These are phyloP conservation scores for Nothopassalora personata DNA, from an alignment of 2,329 filamentous ascomycete species.

Conservation along the genomic window DNA sequence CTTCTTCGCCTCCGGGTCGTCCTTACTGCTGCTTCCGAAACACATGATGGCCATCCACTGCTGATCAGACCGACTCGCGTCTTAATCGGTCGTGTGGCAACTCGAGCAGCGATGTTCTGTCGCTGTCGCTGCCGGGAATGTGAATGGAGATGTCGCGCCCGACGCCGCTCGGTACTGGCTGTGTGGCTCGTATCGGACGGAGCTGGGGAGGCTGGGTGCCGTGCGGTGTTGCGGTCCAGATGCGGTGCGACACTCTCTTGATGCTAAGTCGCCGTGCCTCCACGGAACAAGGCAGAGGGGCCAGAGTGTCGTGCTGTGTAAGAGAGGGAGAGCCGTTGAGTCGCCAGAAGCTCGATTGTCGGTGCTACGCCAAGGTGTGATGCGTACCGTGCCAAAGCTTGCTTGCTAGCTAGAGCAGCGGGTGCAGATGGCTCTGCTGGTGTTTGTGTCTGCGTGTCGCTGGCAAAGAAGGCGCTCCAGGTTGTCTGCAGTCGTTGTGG, in stretches of 20 bases:
- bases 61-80: background rate
- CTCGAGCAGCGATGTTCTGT: background rate
- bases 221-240: conserved; percentile 9
- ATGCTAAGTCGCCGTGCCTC: conserved; percentile 3
- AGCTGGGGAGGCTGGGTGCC: conserved; percentile 8
- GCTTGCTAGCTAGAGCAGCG: background rate
- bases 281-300: background rate
- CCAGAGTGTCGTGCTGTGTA: background rate
- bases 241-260: conserved; percentile 11
- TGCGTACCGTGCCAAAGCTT: background rate
- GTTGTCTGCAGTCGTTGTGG: background rate
- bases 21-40: conserved; percentile 44
- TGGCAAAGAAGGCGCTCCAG: background rate
- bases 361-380: background rate
- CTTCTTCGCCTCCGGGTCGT: conserved; percentile 44
- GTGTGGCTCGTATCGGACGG: background rate
- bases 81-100: background rate
- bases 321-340: background rate
- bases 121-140: background rate
- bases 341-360: background rate
- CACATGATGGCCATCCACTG: conserved; percentile 40
- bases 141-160: background rate
- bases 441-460: background rate
- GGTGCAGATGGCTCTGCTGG: background rate
- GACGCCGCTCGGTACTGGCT: background rate